Base-by-base conservation (phyloP, 2,329 filamentous ascomycete genomes). In the Akanthomyces lecanii region DNA sequence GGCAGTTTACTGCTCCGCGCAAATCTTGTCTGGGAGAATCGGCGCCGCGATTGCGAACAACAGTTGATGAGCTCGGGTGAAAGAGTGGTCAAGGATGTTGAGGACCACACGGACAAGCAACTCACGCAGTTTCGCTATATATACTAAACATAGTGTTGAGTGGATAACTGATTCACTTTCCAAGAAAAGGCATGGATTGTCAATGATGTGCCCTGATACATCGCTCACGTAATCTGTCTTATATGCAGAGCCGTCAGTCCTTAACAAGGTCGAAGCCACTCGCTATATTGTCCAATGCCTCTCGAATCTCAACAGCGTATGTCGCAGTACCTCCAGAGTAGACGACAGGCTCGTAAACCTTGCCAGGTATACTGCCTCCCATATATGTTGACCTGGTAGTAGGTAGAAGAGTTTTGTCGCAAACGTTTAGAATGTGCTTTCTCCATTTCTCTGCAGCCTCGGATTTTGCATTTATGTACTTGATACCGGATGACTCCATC, bases 21-120 rank as follows among this genome's bases (percentile, higher is more conserved):
- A 67, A 79, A 84, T 61, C 74, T 87, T 18, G 75, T 70, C 12
- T 70, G 73, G 54, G 77, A 84, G 71, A 88, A 88, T 66, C 77
- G 74, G 66, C 79, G 76, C 66, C 85, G 85, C 66, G 82, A 84
- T 45, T 50, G 50, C 23, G 4, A 16, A 28, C 4, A 25, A 2
- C 25, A 51, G 30, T n/a, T 25, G 6, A 2, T 23, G 14, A 5
- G 10, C 44, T 12, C 1, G 6, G 23, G 23, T 23, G 12, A 5
- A 14, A 25, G 44, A 25, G 44, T 23, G 1, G n/a, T 47, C 23
- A 23, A 23, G 11, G 21, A 47, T 47, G 11, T 14, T 23, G 44
- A 47, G 21, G 44, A 25, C 11, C 44, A 25, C 5, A 47, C 44
- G 12, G 44, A 47, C 14, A 25, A 47, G 6, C 44, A 47, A 1